A percentile compares a stretch with the other conserved stretches of the same genome.
Evolutionary conservation across 2,329 filamentous ascomycete genomes (phyloP).

Genomic region (Paracamarosporium sp.): DNA sequence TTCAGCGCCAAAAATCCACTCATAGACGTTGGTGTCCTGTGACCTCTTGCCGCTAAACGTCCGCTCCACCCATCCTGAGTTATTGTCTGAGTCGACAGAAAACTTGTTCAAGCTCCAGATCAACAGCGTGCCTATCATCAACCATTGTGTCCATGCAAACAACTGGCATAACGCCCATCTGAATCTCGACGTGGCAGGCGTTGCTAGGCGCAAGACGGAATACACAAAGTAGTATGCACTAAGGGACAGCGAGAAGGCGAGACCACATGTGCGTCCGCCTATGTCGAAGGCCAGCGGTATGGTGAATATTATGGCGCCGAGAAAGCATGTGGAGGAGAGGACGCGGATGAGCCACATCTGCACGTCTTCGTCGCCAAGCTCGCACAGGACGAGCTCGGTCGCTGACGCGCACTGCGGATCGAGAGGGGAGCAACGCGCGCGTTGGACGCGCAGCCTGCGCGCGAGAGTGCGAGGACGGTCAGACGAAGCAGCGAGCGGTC

Average conservation of each 20-base stretch:
- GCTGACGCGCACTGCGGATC: constrained; percentile 29
- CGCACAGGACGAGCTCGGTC: constrained; percentile 52
- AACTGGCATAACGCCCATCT: constrained; percentile 73
- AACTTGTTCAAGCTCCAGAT: constrained; percentile 98
- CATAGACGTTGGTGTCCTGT: constrained; percentile 69
- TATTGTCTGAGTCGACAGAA: constrained; percentile 81
- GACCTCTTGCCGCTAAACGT: constrained; percentile 74
- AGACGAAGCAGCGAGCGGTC: constrained; percentile 16
- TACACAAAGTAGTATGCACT: constrained; percentile 91
- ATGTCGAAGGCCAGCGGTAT: constrained; percentile 98
- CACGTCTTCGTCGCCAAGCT: constrained; percentile 55
- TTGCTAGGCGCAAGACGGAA: constrained; percentile 79
- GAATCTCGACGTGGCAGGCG: constrained; percentile 78
- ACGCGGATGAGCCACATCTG: constrained; percentile 85
- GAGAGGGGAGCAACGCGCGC: constrained; percentile 25
- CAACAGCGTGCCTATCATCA: constrained; percentile 82
- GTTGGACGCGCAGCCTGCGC: constrained; percentile 39
- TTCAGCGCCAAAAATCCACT: constrained; percentile 88
- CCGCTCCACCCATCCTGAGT: constrained; percentile 77
- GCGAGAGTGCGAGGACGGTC: constrained; percentile 21
- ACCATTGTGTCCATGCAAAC: constrained; percentile 80
- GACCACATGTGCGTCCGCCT: constrained; percentile 88
- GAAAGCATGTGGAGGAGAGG: constrained; percentile 81
- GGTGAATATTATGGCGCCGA: constrained; percentile 90
- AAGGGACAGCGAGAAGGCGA: constrained; percentile 90